phyloP scores from a whole-genome alignment of 306 rosid species.

The Cucurbita moschata region DNA sequence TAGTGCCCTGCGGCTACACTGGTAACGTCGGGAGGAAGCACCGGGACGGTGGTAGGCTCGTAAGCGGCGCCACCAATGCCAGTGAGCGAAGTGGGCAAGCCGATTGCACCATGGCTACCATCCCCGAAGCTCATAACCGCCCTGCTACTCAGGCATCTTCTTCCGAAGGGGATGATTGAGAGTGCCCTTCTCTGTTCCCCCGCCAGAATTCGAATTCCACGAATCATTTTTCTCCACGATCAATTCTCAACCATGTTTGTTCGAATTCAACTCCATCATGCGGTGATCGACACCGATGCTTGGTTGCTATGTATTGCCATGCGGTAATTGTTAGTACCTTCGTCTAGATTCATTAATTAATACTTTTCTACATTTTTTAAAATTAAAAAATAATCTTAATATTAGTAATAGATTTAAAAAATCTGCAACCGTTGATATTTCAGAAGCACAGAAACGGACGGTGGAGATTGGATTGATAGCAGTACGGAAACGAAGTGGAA shows the following conservation, averaged over 20 bases:
- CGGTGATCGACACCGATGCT: too few relatives aligned
- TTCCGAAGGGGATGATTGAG: not conserved
- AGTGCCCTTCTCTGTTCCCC: not conserved
- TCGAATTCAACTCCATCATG: not conserved
- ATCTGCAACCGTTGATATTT: not conserved
- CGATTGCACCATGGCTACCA: constrained; percentile 74
- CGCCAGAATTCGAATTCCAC: not conserved
- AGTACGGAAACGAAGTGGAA: not conserved
- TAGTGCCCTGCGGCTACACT: constrained; percentile 63
- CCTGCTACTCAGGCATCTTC: constrained; percentile 36
- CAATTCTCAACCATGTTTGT: not conserved
- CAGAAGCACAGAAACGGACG: not conserved
- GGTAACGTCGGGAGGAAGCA: constrained; percentile 42
- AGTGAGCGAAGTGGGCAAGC: constrained; percentile 36
- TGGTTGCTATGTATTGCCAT: too few relatives aligned
- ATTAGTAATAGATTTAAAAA: too few relatives aligned
- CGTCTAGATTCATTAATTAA: too few relatives aligned
- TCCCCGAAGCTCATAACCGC: constrained; percentile 83
- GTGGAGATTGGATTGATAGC: not conserved
- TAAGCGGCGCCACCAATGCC: constrained; percentile 49
- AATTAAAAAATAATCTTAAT: too few relatives aligned
- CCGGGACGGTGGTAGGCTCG: constrained; percentile 49
- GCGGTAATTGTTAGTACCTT: too few relatives aligned
- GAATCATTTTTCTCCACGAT: not conserved
- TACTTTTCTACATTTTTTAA: too few relatives aligned